Evolutionary conservation across 1,284 basidiomycete species (phyloP).

Genomic region (Fomitopsis schrenkii): DNA sequence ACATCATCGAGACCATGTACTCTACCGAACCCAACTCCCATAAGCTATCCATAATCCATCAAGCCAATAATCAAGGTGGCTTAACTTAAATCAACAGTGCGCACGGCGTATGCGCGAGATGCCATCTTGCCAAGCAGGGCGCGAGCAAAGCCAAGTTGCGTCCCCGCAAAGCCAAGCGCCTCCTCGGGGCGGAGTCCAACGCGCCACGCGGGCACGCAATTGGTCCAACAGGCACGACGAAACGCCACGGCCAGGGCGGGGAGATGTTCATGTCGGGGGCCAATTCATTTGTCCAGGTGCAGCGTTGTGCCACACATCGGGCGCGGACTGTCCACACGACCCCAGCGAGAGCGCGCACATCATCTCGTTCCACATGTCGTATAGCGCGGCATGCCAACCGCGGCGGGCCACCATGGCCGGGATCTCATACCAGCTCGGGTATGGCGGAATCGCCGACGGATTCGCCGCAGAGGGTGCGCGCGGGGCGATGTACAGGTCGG

Average conservation of each 20-base stretch:
- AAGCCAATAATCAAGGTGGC: not conserved
- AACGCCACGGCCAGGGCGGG: not conserved
- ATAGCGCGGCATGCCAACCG: conserved; percentile 26
- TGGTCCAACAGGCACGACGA: not conserved
- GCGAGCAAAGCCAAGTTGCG: conserved; percentile 14
- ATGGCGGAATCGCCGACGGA: conserved; percentile 32
- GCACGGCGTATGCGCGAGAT: not conserved
- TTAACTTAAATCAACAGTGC: not conserved
- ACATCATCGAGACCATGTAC: not conserved
- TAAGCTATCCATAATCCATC: not conserved
- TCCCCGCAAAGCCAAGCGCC: conserved; percentile 20
- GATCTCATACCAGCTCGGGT: conserved; percentile 38
- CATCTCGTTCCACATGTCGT: not conserved
- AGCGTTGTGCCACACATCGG: not conserved
- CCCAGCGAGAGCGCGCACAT: not conserved
- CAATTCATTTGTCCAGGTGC: not conserved
- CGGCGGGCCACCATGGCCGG: conserved; percentile 22
- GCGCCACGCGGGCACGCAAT: not conserved
- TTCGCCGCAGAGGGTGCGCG: not conserved
- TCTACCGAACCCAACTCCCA: not conserved
- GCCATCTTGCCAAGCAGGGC: conserved; percentile 10
- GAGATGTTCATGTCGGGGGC: not conserved
- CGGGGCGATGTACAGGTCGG: conserved; percentile 50
- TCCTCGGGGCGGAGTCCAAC: not conserved
- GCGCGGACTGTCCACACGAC: not conserved